Evolutionary conservation across 768 basidiomycete genomes (phyloP), one percentile per base, ranked within the genome.

Genomic region (Boletus eberwhitei): DNA sequence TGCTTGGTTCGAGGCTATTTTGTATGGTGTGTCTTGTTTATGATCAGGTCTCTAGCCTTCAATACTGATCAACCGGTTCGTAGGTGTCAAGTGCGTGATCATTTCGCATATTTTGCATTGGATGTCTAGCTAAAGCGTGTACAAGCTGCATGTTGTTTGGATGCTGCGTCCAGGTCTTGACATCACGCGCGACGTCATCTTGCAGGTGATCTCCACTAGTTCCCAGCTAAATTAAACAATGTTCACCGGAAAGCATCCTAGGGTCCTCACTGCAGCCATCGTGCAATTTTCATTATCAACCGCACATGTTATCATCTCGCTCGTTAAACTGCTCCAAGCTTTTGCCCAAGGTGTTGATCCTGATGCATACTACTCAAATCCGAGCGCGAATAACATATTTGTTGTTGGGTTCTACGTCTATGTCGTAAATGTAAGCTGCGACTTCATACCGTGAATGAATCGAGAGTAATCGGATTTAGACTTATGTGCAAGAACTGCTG

Each of bases 361-460:
- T 34, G 38, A 56, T 13, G 24, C 11, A 1, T 64, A 61, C 35
- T 61, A 55, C 47, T 29, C 41, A 13, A 24, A 19, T 29, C 55
- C 39, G 3, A 52, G 59, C 3, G 32, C 24, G 13, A 61, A 37
- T 29, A n/a, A 21, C 2, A 19, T 49, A 16, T 59, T 53, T 35
- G 11, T 65, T 17, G 37, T 37, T n/a, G 55, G 59, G 14, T 64
- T 61, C 38, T 58, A 49, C 37, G 41, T 65, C n/a, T 64, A 64
- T 36, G 8, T 65, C 26, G 46, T 52, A 34, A 65, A 65, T 52
- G 63, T 64, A 36, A 58, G 59, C 32, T 19, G 2, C 39, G 12
- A 17, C 38, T 44, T 14, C 9, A 36, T 19, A 13, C 2, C 39
- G 21, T 51, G 29, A 5, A 29, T 35, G 8, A 7, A 38, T 11